Percentiles rank a stretch among this genome's conserved stretches.
These are phyloP conservation scores for Lactifluus piperatus DNA, from an alignment of 768 basidiomycete genomes.

Conservation along the genomic window DNA sequence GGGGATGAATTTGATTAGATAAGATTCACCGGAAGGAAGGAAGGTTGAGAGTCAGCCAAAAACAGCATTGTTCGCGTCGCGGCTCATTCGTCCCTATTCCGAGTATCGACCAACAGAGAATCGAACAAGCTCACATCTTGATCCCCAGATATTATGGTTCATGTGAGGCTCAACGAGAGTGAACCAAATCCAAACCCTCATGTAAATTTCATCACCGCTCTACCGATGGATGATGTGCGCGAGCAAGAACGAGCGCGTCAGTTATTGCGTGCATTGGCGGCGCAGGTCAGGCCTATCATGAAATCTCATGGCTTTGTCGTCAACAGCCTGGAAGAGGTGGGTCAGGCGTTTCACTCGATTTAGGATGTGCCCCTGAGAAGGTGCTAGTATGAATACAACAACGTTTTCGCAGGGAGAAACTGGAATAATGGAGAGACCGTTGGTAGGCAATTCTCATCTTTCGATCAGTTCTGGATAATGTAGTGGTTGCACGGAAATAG, in stretches of 20 bases:
- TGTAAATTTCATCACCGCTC: constrained; percentile 65
- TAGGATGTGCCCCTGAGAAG: background rate
- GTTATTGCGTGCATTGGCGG: constrained; percentile 68
- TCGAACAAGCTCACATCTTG: background rate
- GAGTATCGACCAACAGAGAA: background rate
- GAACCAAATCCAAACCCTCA: constrained; percentile 67
- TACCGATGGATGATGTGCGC: constrained; percentile 35
- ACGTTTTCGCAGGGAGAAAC: constrained; percentile 73
- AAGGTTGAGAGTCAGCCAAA: background rate
- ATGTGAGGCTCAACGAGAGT: constrained; percentile 57
- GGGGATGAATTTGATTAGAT: constrained; percentile 1
- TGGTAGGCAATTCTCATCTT: constrained; percentile 34
- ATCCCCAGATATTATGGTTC: constrained; percentile 46
- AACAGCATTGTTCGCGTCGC: background rate
- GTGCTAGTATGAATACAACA: constrained; percentile 65
- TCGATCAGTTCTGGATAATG: background rate
- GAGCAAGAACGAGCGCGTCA: constrained; percentile 59
- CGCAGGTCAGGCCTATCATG: constrained; percentile 80
- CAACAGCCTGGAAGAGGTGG: constrained; percentile 77
- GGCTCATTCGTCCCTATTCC: background rate
- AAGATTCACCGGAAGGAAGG: background rate
- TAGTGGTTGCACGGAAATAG: constrained; percentile 30
- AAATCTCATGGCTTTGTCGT: constrained; percentile 66
- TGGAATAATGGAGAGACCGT: constrained; percentile 81
- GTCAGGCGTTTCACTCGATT: constrained; percentile 1